phyloP scores from a whole-genome alignment of 371 early-diverging fungal species.

The Mucor irregularis region DNA sequence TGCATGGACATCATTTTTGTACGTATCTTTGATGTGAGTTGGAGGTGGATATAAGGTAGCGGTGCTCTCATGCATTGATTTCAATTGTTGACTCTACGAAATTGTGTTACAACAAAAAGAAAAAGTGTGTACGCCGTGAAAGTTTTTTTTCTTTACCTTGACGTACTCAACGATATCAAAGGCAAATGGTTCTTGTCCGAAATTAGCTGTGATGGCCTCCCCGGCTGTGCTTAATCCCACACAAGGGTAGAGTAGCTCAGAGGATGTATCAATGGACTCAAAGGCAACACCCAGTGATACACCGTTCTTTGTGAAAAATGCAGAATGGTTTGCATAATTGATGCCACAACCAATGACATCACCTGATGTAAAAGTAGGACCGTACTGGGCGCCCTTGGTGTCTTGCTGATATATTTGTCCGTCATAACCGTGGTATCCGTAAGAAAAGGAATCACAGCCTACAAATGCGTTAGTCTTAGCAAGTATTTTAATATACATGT shows the following conservation, averaged over 20 bases:
- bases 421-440: slow-evolving; percentile 91
- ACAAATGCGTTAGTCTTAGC: too few relatives aligned
- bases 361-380: slow-evolving; percentile 86
- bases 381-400: slow-evolving; percentile 44
- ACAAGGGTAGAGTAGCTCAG: slow-evolving; percentile 63
- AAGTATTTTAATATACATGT: neutral
- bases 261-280: slow-evolving; percentile 1
- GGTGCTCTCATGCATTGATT: neutral
- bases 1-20: slow-evolving; percentile 24
- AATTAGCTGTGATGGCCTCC: slow-evolving; percentile 87
- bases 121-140: too few relatives aligned
- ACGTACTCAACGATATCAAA: slow-evolving; percentile 87
- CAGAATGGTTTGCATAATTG: slow-evolving; percentile 72
- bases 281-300: slow-evolving; percentile 66
- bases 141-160: slow-evolving; percentile 51
- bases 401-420: slow-evolving; percentile 74
- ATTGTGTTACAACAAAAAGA: too few relatives aligned
- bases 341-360: slow-evolving; percentile 93
- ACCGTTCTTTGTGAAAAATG: slow-evolving; percentile 94
- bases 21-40: too few relatives aligned
- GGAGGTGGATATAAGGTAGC: too few relatives aligned
- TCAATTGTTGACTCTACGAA: neutral
- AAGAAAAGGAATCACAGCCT: slow-evolving; percentile 78
- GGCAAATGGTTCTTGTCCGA: slow-evolving; percentile 83
- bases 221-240: slow-evolving; percentile 90